phyloP scores from a whole-genome alignment of 306 rosid species.

The Pyrus pyrifolia region DNA sequence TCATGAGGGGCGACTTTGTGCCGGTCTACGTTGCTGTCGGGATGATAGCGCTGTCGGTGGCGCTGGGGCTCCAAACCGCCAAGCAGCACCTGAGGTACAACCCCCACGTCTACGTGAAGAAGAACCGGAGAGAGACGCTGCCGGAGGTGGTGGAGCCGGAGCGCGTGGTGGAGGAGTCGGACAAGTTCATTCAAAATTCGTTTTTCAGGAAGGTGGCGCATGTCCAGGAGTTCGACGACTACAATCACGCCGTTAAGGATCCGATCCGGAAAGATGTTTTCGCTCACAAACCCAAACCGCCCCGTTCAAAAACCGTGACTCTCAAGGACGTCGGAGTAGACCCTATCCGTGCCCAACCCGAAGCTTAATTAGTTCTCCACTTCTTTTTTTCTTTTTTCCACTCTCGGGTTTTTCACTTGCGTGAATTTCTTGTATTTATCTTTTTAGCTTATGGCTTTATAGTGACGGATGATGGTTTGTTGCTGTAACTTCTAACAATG shows the following conservation, averaged over 20 bases:
- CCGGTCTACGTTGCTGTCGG: constrained; percentile 65
- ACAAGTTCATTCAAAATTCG: constrained; percentile 21
- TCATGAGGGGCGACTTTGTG: constrained; percentile 38
- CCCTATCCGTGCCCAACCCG: constrained; percentile 6
- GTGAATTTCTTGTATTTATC: background rate
- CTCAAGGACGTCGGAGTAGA: constrained; percentile 61
- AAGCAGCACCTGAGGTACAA: constrained; percentile 54
- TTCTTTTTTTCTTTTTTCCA: background rate
- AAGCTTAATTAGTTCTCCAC: background rate
- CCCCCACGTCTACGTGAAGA: constrained; percentile 61
- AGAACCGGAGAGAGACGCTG: constrained; percentile 60
- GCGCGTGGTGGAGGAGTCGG: constrained; percentile 46
- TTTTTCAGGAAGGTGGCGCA: constrained; percentile 79
- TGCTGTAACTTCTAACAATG: too few relatives aligned
- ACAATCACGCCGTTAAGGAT: constrained; percentile 30
- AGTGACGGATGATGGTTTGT: background rate
- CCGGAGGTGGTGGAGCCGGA: constrained; percentile 92
- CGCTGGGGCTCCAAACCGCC: constrained; percentile 62
- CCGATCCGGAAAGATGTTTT: constrained; percentile 33
- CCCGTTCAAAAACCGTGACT: constrained; percentile 9
- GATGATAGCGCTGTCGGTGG: constrained; percentile 37
- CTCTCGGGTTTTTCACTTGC: background rate
- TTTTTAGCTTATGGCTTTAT: background rate
- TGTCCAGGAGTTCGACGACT: constrained; percentile 35
- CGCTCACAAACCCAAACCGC: constrained; percentile 21